Percentiles rank a stretch among this genome's conserved stretches.
phyloP scores from a whole-genome alignment of 768 basidiomycete genomes.

The Tylopilus rubrobrunneus region DNA sequence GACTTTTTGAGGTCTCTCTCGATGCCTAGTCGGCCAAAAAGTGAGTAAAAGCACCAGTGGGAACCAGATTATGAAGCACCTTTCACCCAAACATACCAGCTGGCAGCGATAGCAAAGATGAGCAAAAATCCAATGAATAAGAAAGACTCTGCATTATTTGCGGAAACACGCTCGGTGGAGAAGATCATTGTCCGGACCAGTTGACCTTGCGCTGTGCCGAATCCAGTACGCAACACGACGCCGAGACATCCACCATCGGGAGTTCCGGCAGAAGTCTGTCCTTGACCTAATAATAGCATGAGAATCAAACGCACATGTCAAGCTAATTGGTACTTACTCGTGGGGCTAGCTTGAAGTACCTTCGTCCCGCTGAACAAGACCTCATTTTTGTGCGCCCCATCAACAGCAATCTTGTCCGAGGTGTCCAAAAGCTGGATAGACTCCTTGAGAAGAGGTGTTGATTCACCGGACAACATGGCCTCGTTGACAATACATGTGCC shows the following conservation, averaged over 20 bases:
- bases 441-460: slow-evolving; percentile 94
- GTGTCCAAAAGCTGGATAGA: slow-evolving; percentile 82
- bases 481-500: slow-evolving; percentile 98
- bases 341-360: slow-evolving; percentile 71
- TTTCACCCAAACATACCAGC: slow-evolving; percentile 98
- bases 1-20: slow-evolving; percentile 92
- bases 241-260: slow-evolving; percentile 94
- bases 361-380: slow-evolving; percentile 98
- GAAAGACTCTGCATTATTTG: slow-evolving; percentile 94
- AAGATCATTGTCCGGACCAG: slow-evolving; percentile 99
- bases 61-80: slow-evolving; percentile 44
- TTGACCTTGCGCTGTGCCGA: slow-evolving; percentile 96
- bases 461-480: slow-evolving; percentile 98
- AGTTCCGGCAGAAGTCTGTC: slow-evolving; percentile 49
- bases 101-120: slow-evolving; percentile 96
- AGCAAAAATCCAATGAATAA: slow-evolving; percentile 97
- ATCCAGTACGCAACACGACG: slow-evolving; percentile 90
- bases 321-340: slow-evolving; percentile 28
- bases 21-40: slow-evolving; percentile 51
- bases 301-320: not conserved
- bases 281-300: slow-evolving; percentile 20
- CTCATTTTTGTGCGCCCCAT: slow-evolving; percentile 80
- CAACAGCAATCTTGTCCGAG: slow-evolving; percentile 75
- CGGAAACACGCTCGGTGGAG: slow-evolving; percentile 93
- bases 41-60: slow-evolving; percentile 1